These are phyloP conservation scores for Ceratobasidium sp. DNA, from an alignment of 1,284 basidiomycete species.

Conservation along the genomic window DNA sequence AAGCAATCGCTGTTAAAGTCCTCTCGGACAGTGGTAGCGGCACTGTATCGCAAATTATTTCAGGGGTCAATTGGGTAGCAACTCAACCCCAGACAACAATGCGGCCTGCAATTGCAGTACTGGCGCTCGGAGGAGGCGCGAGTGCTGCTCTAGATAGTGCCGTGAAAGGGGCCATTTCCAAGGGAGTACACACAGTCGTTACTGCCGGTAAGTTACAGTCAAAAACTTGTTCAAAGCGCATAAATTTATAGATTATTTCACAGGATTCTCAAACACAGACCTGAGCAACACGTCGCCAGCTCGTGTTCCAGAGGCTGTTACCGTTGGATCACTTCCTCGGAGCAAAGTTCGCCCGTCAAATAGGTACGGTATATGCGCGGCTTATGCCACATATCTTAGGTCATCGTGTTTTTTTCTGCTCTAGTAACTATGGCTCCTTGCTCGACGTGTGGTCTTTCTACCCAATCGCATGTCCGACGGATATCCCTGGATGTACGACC, in stretches of 20 bases:
- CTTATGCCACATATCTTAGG: neutral
- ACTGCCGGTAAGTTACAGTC: neutral
- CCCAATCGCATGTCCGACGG: constrained; percentile 7
- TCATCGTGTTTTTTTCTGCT: neutral
- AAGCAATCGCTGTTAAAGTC: constrained; percentile 96
- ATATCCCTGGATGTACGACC: neutral
- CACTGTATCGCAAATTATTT: constrained; percentile 91
- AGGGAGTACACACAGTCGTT: neutral
- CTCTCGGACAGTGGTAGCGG: constrained; percentile 92
- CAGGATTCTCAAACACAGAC: constrained; percentile 49
- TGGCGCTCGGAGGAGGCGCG: constrained; percentile 35
- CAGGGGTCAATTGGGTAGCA: neutral
- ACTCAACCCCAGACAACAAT: neutral
- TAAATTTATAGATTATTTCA: neutral
- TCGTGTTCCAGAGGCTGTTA: constrained; percentile 83
- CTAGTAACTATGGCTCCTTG: constrained; percentile 8
- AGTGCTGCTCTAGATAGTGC: constrained; percentile 38
- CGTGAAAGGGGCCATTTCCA: neutral
- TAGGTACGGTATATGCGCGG: constrained; percentile 41
- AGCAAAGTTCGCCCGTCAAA: constrained; percentile 90
- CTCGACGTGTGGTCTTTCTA: constrained; percentile 25
- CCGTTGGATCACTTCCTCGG: constrained; percentile 81
- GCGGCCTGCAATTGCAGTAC: constrained; percentile 33
- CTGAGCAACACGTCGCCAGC: constrained; percentile 48
- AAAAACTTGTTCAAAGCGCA: neutral